Base-by-base conservation (phyloP, 352 stramenopile genomes). In the Pythium inflatum region DNA sequence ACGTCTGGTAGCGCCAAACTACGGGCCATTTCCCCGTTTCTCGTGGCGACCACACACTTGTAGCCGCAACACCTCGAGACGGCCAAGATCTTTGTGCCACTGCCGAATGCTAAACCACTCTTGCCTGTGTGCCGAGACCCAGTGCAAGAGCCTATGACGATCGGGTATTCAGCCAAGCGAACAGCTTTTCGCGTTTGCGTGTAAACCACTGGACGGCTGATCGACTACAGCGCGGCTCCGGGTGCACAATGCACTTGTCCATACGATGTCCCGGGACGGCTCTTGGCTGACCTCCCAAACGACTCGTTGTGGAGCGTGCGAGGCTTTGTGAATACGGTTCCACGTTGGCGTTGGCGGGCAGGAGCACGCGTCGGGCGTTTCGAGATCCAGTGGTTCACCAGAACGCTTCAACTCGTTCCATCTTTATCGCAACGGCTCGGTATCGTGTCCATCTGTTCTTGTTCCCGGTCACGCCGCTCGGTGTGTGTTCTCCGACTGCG, bases 401-500 rank as follows among this genome's bases (percentile, higher is more conserved):
- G 48, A 49, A 4, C 33, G 50, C 0, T 77, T 54, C 28, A 33
- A 54, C n/a, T 66, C 58, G 45, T 75, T 81, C 55, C 77, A 81
- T 36, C 62, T 81, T 20, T 71, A 77, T 30, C 30, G 50, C 11
- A 36, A 51, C 22, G 46, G 73, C 25, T 20, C 20, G 73, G 1
- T 82, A 72, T 27, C 5, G 18, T 2, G 13, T 5, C 1, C 20
- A 51, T n/a, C n/a, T n/a, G n/a, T n/a, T n/a, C n/a, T n/a, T n/a
- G n/a, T n/a, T n/a, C n/a, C n/a, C n/a, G 2, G 65, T 82, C 11
- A 68, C 57, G 4, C 69, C 73, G 7, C 24, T 76, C 5, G 56
- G 6, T 82, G 76, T 31, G 58, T 66, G 0, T 76, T 80, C 28
- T 78, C 76, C 38, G 62, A 76, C 25, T 82, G 76, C 31, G 53